Conservation (phyloP, 768 basidiomycete species). For the Trametes cinnabarina region DNA sequence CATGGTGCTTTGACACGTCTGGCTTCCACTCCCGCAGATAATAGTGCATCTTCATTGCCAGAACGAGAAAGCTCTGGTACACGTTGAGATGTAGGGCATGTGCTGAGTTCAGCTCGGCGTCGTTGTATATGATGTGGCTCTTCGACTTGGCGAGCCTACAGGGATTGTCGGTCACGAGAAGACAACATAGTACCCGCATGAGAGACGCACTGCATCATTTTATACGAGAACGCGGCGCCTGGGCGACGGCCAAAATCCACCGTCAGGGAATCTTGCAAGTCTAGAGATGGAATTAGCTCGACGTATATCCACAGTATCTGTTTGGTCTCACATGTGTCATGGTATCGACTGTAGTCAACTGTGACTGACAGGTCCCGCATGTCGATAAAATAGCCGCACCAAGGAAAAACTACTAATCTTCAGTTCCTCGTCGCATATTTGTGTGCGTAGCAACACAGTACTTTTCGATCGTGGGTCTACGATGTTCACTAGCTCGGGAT, state of each 20-base stretch:
- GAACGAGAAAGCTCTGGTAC: constrained; percentile 80
- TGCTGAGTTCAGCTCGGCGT: constrained; percentile 63
- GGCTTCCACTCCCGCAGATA: constrained; percentile 69
- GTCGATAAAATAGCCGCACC: constrained; percentile 87
- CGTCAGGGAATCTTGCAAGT: constrained; percentile 64
- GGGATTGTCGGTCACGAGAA: neutral
- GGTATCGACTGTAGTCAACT: constrained; percentile 73
- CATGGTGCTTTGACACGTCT: constrained; percentile 39
- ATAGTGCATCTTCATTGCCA: constrained; percentile 82
- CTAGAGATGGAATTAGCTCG: constrained; percentile 34
- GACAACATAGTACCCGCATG: neutral
- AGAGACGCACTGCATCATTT: constrained; percentile 67
- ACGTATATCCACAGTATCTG: neutral
- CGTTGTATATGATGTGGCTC: constrained; percentile 78
- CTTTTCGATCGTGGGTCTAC: constrained; percentile 45
- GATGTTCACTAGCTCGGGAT: constrained; percentile 51
- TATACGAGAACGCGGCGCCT: constrained; percentile 61
- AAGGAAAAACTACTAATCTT: constrained; percentile 69
- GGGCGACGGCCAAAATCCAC: constrained; percentile 64
- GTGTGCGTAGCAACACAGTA: constrained; percentile 12
- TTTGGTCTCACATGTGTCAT: constrained; percentile 48
- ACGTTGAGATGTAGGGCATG: constrained; percentile 73
- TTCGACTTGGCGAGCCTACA: constrained; percentile 67
- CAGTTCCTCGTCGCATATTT: neutral
- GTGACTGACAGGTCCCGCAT: constrained; percentile 74